Evolutionary conservation across 1,284 basidiomycete genomes (phyloP), one percentile per base, ranked within the genome.

Genomic region (Somion occarium): DNA sequence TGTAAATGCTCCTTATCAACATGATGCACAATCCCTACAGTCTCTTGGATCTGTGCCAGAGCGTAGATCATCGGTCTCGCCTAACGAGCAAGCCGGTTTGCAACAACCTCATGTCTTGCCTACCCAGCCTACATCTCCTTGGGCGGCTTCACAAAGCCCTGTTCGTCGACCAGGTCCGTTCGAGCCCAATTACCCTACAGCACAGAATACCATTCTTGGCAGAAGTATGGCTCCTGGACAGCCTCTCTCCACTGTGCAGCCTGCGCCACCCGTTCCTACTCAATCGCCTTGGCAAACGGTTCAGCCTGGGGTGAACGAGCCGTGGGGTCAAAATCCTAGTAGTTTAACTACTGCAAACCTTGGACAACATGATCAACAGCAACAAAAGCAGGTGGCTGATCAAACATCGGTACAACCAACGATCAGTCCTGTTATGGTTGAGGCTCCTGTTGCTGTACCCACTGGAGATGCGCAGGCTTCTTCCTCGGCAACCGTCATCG

Each of bases 311-410:
- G 60, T 68, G 2, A 73, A 75, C 30, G 76, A 77, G 3, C 68
- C 63, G 46, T 82, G 78, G 82, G 71, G 69, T 43, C 67, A 73
- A 49, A 70, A 69, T 26, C 66, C 75, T 5, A 75, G 72, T 53
- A 78, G 75, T 53, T 68, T 83, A 20, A 79, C 82, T 0, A 69
- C 76, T 45, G 76, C 72, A 48, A 82, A 82, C 55, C 66, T 83
- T 19, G 79, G 73, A n/a, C 78, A 82, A 52, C 80, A 80, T 60
- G 79, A 79, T 56, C 73, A 74, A 50, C 65, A 66, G 38, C 64
- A 64, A 38, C 56, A 62, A 18, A 64, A 59, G 30, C 60, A 54
- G 50, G 51, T 55, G n/a, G 53, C 56, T 3, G 27, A 27, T 23
- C 46, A 49, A 41, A 19, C 25, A 19, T 39, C 51, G 11, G 30